These are phyloP conservation scores for Funneliformis mosseae DNA, from an alignment of 192 early-diverging fungal species.

Conservation along the genomic window DNA sequence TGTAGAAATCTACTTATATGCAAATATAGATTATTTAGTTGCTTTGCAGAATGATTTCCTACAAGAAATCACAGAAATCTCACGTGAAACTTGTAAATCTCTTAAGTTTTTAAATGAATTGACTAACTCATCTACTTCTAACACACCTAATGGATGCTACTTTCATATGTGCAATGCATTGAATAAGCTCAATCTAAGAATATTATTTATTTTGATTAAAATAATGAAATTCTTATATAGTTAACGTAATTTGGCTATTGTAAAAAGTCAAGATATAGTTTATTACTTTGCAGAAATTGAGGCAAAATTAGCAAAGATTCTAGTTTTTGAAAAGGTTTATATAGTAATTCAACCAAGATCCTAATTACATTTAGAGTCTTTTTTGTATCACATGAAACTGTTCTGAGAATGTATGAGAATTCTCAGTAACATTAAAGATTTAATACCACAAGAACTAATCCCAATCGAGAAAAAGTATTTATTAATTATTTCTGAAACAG, in stretches of 20 bases:
- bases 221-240: constrained; percentile 20
- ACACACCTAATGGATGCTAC: neutral
- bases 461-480: too few relatives aligned
- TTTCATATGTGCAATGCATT: neutral
- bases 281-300: constrained; percentile 28
- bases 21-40: constrained; percentile 24
- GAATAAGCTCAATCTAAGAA: neutral
- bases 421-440: too few relatives aligned
- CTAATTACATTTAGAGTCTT: neutral
- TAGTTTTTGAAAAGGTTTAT: constrained; percentile 19
- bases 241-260: constrained; percentile 14
- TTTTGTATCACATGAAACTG: constrained; percentile 29
- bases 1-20: constrained; percentile 12
- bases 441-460: too few relatives aligned
- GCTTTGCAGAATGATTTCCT: constrained; percentile 28
- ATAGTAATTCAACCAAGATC: constrained; percentile 4
- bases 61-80: constrained; percentile 6
- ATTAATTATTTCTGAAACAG: too few relatives aligned
- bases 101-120: neutral
- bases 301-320: neutral
- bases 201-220: constrained; percentile 22
- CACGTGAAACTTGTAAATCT: constrained; percentile 2
- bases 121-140: neutral
- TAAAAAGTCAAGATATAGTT: neutral
- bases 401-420: too few relatives aligned